phyloP scores from a whole-genome alignment of 805 yeast species.

The Zygosaccharomyces bisporus region DNA sequence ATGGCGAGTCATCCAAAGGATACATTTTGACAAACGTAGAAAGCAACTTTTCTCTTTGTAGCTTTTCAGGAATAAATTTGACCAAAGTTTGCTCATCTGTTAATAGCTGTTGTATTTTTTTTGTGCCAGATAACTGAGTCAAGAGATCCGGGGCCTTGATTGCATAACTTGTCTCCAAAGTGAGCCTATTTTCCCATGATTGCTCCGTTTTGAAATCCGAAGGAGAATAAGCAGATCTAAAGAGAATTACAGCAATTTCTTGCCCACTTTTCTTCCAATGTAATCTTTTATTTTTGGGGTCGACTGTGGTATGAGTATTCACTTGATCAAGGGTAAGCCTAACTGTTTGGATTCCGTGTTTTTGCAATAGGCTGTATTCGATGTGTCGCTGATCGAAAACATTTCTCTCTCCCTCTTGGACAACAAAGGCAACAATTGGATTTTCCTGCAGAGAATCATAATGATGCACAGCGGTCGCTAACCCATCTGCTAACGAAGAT shows the following conservation, averaged over 20 bases:
- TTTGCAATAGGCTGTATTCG: slow-evolving; percentile 62
- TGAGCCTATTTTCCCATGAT: slow-evolving; percentile 75
- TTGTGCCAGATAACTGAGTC: slow-evolving; percentile 89
- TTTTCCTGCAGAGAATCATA: slow-evolving; percentile 41
- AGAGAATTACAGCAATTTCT: slow-evolving; percentile 86
- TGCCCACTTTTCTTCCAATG: slow-evolving; percentile 51
- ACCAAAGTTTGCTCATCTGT: slow-evolving; percentile 51
- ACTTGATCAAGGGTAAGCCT: slow-evolving; percentile 68
- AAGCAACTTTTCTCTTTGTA: slow-evolving; percentile 32
- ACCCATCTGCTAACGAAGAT: slow-evolving; percentile 57
- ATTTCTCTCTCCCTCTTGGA: slow-evolving; percentile 83
- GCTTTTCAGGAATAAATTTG: slow-evolving; percentile 39
- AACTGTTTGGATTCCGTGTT: slow-evolving; percentile 54
- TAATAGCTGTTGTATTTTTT: slow-evolving; percentile 87
- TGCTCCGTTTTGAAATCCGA: slow-evolving; percentile 60
- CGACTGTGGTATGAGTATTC: slow-evolving; percentile 40
- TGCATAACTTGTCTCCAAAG: slow-evolving; percentile 70
- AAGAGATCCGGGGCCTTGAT: slow-evolving; percentile 88
- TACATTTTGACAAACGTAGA: slow-evolving; percentile 79
- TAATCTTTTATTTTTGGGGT: slow-evolving; percentile 43
- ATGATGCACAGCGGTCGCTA: slow-evolving; percentile 59
- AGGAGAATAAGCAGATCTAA: slow-evolving; percentile 86
- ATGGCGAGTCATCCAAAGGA: slow-evolving; percentile 71
- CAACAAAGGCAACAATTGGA: slow-evolving; percentile 67
- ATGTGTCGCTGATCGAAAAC: slow-evolving; percentile 86